Percentiles rank a stretch among this genome's conserved stretches.
Evolutionary conservation across 768 basidiomycete species (phyloP).

Genomic region (Tricholoma sp.): DNA sequence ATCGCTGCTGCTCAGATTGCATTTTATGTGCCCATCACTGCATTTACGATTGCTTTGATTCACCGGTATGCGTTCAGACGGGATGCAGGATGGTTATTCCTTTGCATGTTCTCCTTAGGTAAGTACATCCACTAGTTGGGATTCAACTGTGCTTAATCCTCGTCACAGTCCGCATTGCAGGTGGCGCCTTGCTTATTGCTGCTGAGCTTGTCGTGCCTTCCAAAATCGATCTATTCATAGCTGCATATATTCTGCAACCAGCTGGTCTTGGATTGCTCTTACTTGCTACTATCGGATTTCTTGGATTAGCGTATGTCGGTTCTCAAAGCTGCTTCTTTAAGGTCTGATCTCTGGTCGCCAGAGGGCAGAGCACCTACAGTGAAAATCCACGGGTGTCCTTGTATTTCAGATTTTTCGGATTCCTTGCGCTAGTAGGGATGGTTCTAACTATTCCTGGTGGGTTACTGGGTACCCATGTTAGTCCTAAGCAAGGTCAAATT

Average conservation of each 20-base stretch:
- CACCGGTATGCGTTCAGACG: conserved; percentile 52
- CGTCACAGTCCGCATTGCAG: conserved; percentile 51
- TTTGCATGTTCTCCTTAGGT: conserved; percentile 59
- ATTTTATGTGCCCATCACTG: conserved; percentile 53
- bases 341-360: conserved; percentile 21
- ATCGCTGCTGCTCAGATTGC: conserved; percentile 57
- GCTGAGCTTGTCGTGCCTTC: conserved; percentile 37
- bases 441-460: conserved; percentile 42
- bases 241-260: conserved; percentile 48
- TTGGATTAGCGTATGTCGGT: conserved; percentile 43
- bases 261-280: conserved; percentile 36
- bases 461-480: conserved; percentile 34
- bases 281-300: conserved; percentile 40
- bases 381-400: conserved; percentile 39
- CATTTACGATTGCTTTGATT: conserved; percentile 39
- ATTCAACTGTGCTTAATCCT: not conserved
- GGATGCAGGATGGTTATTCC: conserved; percentile 64
- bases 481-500: conserved; percentile 24
- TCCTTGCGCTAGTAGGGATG: conserved; percentile 33
- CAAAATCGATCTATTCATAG: conserved; percentile 42
- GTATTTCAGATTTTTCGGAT: conserved; percentile 30
- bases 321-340: conserved; percentile 3
- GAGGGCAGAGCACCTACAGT: conserved; percentile 48
- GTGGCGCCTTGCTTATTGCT: conserved; percentile 52
- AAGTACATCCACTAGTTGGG: conserved; percentile 16